Evolutionary conservation across 2,329 filamentous ascomycete genomes (phyloP).

Genomic region (Coccinonectria pachysandricola): DNA sequence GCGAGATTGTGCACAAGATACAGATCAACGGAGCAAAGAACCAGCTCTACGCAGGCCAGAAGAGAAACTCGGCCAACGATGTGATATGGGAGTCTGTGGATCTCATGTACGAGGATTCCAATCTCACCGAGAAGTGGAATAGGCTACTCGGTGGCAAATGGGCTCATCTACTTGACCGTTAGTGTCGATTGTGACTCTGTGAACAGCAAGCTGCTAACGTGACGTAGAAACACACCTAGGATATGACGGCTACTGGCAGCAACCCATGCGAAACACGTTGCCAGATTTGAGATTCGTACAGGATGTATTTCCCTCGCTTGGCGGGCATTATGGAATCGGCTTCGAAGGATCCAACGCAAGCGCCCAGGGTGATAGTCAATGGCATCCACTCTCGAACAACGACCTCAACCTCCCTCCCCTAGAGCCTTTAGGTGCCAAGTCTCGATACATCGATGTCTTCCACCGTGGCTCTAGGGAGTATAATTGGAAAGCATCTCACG

Average conservation of each 20-base stretch:
- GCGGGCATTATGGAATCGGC: slow-evolving; percentile 52
- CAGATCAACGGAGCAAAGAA: slow-evolving; percentile 35
- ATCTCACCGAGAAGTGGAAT: slow-evolving; percentile 41
- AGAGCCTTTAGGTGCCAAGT: slow-evolving; percentile 21
- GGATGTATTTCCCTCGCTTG: slow-evolving; percentile 52
- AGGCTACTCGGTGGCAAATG: slow-evolving; percentile 41
- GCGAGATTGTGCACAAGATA: slow-evolving; percentile 37
- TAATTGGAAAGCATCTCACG: slow-evolving; percentile 19
- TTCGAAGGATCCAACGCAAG: slow-evolving; percentile 31
- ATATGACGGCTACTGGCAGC: slow-evolving; percentile 43
- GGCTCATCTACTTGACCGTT: too few species aligned
- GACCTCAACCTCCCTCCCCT: slow-evolving; percentile 24
- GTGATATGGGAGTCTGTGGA: slow-evolving; percentile 35
- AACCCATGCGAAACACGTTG: slow-evolving; percentile 45
- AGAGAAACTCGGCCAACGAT: slow-evolving; percentile 42
- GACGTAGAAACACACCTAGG: slow-evolving; percentile 38
- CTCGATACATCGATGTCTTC: slow-evolving; percentile 27
- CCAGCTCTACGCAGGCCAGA: slow-evolving; percentile 40
- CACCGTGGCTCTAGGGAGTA: slow-evolving; percentile 22
- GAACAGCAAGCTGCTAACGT: too few species aligned
- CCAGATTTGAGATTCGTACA: slow-evolving; percentile 44
- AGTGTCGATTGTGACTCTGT: too few species aligned
- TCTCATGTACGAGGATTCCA: slow-evolving; percentile 40
- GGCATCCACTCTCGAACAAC: slow-evolving; percentile 38
- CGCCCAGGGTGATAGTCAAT: slow-evolving; percentile 31